Evolutionary conservation across 495 filamentous ascomycete species (phyloP), one percentile per base, ranked within the genome.

Genomic region (Lepidopterella palustris): DNA sequence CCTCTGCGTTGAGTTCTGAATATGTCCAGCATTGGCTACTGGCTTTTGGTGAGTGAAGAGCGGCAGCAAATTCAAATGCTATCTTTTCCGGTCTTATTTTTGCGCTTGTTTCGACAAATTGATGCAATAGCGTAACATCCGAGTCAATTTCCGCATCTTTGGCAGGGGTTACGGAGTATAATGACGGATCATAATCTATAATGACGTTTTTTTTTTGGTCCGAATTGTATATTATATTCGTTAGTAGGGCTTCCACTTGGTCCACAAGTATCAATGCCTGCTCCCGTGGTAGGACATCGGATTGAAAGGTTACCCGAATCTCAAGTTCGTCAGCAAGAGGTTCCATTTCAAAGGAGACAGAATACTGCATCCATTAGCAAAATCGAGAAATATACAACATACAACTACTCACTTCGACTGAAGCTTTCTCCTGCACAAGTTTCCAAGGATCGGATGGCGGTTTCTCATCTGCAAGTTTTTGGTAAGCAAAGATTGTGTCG

Each of bases 401-500:
- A 13, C n/a, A n/a, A n/a, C 15, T 50, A 50, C 47, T 50, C 21
- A 50, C 47, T 25, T 86, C 82, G 39, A 81, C 78, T 13, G 72
- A 78, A 52, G 82, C 80, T 56, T 78, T 73, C 58, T 85, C 84
- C 49, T 79, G 72, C 15, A 78, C 58, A 8, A 81, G 55, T 26
- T 78, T 68, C 82, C 82, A 85, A 1, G 45, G 32, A 13, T 42
- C 27, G 13, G 45, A 8, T 18, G 4, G 2, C 9, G 29, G 1
- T 4, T 70, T 65, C 3, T 60, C 31, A 5, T 39, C 35, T 0
- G 57, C 59, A 52, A 77, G 58, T 60, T 88, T 90, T 65, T 92
- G 90, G 67, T 88, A 92, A 0, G 84, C 84, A 67, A 95, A 83
- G 27, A 95, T 71, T 0, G 88, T 88, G 70, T 95, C 89, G 63